Evolutionary conservation across 2,329 filamentous ascomycete genomes (phyloP).

Genomic region (Lecanoromycetidae sp.): DNA sequence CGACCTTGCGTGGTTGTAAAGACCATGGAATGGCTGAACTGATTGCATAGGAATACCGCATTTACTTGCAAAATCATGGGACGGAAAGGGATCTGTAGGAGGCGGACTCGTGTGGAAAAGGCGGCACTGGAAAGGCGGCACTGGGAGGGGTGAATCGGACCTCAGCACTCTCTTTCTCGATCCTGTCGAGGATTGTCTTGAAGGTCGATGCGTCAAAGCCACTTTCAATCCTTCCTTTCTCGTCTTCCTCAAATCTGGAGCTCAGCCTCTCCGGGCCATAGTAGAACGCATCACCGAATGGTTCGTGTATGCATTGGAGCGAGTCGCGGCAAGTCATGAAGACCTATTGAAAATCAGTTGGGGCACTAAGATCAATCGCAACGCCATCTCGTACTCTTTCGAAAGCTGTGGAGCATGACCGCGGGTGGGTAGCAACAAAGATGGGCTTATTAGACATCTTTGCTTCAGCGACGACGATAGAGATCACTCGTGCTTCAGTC

Average conservation of each 20-base stretch:
- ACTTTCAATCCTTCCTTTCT: constrained; percentile 35
- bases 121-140: too few species aligned
- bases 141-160: constrained; percentile 40
- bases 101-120: too few species aligned
- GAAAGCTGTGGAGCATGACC: constrained; percentile 93
- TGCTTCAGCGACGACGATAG: constrained; percentile 1
- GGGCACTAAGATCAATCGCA: not conserved
- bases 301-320: constrained; percentile 80
- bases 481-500: not conserved
- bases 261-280: constrained; percentile 83
- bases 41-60: not conserved
- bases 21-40: not conserved
- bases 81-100: constrained; percentile 2
- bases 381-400: constrained; percentile 60
- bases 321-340: constrained; percentile 88
- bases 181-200: constrained; percentile 61
- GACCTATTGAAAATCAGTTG: constrained; percentile 45
- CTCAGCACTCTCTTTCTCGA: constrained; percentile 61
- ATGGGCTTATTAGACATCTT: constrained; percentile 67
- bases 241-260: constrained; percentile 63
- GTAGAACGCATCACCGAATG: constrained; percentile 94
- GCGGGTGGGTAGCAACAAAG: constrained; percentile 86
- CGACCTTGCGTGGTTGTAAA: too few species aligned
- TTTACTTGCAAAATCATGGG: constrained; percentile 3
- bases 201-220: constrained; percentile 62